Evolutionary conservation across 2,329 filamentous ascomycete genomes (phyloP), one percentile per base, ranked within the genome.

Genomic region (Apiospora marii): DNA sequence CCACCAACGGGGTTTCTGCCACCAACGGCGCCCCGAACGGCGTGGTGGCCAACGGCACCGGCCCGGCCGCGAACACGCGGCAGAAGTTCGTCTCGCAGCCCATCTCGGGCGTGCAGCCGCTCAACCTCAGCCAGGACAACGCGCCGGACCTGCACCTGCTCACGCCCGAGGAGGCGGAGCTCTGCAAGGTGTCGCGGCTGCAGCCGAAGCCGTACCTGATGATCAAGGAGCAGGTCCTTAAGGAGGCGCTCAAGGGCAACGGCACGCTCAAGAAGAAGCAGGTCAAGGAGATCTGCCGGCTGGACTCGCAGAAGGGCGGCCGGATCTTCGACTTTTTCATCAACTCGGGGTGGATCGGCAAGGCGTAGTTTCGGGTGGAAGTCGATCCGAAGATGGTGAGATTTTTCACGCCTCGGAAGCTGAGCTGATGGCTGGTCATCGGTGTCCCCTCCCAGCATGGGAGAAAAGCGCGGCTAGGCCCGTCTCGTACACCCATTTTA

Each of bases 241-340:
- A 94, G 78, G 96, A 98, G 81, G 94, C 96, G 0, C 90, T 98
- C 81, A 96, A 96, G 83, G 92, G 92, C 73, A 96, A 96, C 73
- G 96, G 96, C 0, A 90, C 88, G 16, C 84, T 99, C 10, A 98
- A 98, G 87, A 98, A 96, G 88, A 98, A 98, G 84, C 92, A 96
- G 77, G 95, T 95, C 2, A 93, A 92, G 80, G 93, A 97, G 79
- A 92, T 98, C 37, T 95, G 93, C 80, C 84, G 91, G 80, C 89
- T 98, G 70, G 96, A 98, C 79, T 90, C 91, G 13, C 93, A 93
- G 75, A 98, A 98, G 82, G 92, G 93, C 0, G 92, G 93, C 24
- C 89, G 94, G 76, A 91, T 98, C 72, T 98, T 96, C 83, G 96
- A 98, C 82, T 98, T 98, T 81, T 95, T 98, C 84, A 93, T 97